Percentiles rank a stretch among this genome's conserved stretches.
Evolutionary conservation across 768 basidiomycete species (phyloP).

Genomic region (Suillus discolor): DNA sequence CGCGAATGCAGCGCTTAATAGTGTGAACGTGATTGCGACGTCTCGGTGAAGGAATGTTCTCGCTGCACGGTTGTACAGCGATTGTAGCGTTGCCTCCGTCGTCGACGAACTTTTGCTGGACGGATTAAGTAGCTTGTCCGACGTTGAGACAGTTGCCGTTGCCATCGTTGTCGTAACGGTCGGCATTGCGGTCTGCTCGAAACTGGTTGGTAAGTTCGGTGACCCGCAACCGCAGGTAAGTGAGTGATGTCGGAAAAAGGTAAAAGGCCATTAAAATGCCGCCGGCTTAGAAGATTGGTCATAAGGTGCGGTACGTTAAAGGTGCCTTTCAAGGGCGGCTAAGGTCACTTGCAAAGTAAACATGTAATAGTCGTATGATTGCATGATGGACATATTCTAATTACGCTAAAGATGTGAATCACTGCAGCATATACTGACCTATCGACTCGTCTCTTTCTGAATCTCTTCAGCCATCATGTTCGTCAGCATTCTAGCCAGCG

Average conservation of each 20-base stretch:
- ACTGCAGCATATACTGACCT: not conserved
- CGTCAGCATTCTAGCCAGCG: constrained; percentile 44
- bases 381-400: not conserved
- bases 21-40: constrained; percentile 59
- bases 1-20: constrained; percentile 70
- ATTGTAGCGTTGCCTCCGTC: constrained; percentile 56
- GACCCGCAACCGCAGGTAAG: too few relatives aligned
- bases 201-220: too few relatives aligned
- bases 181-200: constrained; percentile 41
- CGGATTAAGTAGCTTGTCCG: constrained; percentile 39
- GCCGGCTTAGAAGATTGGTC: not conserved
- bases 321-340: not conserved
- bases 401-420: not conserved
- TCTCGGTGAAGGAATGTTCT: constrained; percentile 80
- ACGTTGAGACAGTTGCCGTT: constrained; percentile 18
- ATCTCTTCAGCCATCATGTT: constrained; percentile 30
- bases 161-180: constrained; percentile 45
- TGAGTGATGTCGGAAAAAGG: too few relatives aligned
- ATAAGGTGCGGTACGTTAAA: not conserved
- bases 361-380: not conserved
- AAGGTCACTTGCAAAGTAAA: not conserved
- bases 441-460: not conserved
- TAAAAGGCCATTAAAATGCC: too few relatives aligned
- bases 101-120: constrained; percentile 23
- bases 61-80: constrained; percentile 77